Evolutionary conservation across 2,329 filamentous ascomycete genomes (phyloP), one percentile per base, ranked within the genome.

Genomic region (Bipolaris oryzae): DNA sequence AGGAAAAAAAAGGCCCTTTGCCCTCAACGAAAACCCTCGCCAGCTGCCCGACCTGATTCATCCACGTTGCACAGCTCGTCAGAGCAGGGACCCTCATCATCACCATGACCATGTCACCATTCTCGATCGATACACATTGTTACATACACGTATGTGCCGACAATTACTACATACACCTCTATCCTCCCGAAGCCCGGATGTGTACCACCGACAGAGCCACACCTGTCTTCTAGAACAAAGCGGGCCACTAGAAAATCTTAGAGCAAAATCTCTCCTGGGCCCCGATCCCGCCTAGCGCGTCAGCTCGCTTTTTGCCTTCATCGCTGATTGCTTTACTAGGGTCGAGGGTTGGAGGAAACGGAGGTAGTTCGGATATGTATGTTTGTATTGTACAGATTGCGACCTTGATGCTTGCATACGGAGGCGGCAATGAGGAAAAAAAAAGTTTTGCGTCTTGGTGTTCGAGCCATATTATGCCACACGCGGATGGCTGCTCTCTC

Each of bases 181-280:
- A 54, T 35, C 7, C 21, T 15, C 37, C 42, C 53, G 28, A 47
- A 47, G 41, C 39, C 34, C 53, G 52, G 34, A 47, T 44, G 46
- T 39, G 34, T 50, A 43, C 48, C 20, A 31, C 46, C 25, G 33
- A 28, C 9, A 25, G 25, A 23, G 58, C 56, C 61, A 57, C 59
- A 57, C 58, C 45, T 56, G 49, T 62, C 66, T 68, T 67, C 67
- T 65, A 70, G 66, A 71, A 71, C 64, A 71, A 69, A 68, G 67
- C 64, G 54, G 59, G 63, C 48, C 62, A 46, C 49, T 58, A 58
- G 50, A 66, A 66, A 68, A 62, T 45, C 58, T 65, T 55, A 57
- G 38, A 41, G 44, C 44, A 57, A 57, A 57, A 57, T 53, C 55
- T 58, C 45, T 50, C 47, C 45, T 50, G 43, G 47, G 35, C 6